Evolutionary conservation across 768 basidiomycete species (phyloP).

Genomic region (Amyloporia xantha): DNA sequence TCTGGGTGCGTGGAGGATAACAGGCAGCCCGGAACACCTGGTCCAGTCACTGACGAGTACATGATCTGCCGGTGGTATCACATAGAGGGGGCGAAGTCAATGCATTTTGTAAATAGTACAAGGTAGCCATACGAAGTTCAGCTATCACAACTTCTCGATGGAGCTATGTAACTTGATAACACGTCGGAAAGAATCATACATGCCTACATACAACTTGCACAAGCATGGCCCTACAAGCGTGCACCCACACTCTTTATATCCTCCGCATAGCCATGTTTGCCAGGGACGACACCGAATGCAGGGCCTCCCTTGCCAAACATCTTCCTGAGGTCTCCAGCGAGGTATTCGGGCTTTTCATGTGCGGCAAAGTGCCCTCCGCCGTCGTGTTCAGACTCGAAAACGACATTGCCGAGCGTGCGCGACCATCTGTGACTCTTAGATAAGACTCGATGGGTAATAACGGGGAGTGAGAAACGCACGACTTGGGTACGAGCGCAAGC

Average conservation of each 20-base stretch:
- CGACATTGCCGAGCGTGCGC: conserved; percentile 18
- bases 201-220: not conserved
- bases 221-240: not conserved
- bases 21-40: conserved; percentile 62
- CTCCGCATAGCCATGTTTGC: conserved; percentile 9
- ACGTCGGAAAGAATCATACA: not conserved
- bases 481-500: conserved; percentile 10
- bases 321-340: conserved; percentile 21
- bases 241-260: not conserved
- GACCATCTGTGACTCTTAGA: conserved; percentile 12
- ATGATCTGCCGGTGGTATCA: not conserved
- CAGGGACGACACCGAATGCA: conserved; percentile 18
- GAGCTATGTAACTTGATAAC: not conserved
- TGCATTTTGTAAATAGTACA: not conserved
- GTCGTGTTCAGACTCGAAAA: conserved; percentile 20
- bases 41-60: conserved; percentile 7
- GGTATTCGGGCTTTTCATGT: conserved; percentile 19
- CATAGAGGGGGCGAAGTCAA: not conserved
- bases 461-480: conserved; percentile 11
- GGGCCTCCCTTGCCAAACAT: conserved; percentile 25
- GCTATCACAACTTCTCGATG: not conserved
- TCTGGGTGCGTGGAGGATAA: conserved; percentile 84
- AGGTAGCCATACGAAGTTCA: not conserved
- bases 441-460: not conserved
- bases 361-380: conserved; percentile 26